Base-by-base conservation (phyloP, 2,329 filamentous ascomycete species). In the Paecilomyces dactylethromorphus region DNA sequence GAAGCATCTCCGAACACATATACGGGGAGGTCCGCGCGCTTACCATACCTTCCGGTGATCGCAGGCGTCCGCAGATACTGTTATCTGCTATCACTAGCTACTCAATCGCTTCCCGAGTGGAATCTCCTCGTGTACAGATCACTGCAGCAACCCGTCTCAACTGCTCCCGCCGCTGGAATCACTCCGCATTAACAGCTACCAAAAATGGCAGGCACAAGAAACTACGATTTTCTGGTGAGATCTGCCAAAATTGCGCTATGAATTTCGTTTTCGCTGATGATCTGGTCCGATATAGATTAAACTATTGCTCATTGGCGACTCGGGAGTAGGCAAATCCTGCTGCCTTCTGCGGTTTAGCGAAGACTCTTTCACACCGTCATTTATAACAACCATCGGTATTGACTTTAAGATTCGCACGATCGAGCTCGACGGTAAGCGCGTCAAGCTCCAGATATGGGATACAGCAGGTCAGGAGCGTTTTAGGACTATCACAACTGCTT, bases 361-460 rank as follows among this genome's bases (percentile, higher is more conserved):
- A 80, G 92, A 97, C 82, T 95, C 91, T 53, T 97, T 96, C 81
- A 97, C 92, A 56, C 92, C 92, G 51, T 96, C 91, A 68, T 97
- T 96, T 83, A 97, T 97, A 82, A 96, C 92, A 63, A 99, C 94
- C 63, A 99, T 99, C 78, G 94, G 94, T 68, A 97, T 99, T 81
- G 94, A 99, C 81, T 99, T 99, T 83, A 99, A 99, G 85, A 99
- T 99, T 75, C 87, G 94, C 67, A 99, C 94, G 65, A 99, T 99
- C 80, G 94, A 99, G 81, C 84, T 99, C 68, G 94, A 99, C 79
- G 93, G 93, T 75, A 99, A 99, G 86, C 86, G 93, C 63, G 94
- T 99, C 71, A 99, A 99, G 84, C 81, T 99, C 74, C 94, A 99
- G 82, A 99, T 99, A 79, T 99, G 94, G 94, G 94, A 99, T 74